Evolutionary conservation across 345 rosid species (phyloP).

Genomic region (Salix dunnii): DNA sequence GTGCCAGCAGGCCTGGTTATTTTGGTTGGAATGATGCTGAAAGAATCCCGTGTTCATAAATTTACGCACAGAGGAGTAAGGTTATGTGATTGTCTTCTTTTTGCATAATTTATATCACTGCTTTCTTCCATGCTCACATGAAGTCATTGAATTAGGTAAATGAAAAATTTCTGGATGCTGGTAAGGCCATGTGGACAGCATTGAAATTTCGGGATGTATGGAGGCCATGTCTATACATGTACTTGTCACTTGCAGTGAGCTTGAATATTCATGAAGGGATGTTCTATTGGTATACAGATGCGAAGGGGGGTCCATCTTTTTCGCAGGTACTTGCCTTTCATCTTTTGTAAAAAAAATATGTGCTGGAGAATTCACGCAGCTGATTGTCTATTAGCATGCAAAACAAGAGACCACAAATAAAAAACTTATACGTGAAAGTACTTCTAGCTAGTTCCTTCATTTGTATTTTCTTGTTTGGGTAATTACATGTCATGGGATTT

Average conservation of each 20-base stretch:
- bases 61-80: constrained; percentile 41
- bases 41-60: constrained; percentile 39
- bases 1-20: constrained; percentile 48
- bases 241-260: constrained; percentile 56
- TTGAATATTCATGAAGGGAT: constrained; percentile 69
- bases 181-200: constrained; percentile 60
- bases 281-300: constrained; percentile 87
- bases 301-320: constrained; percentile 77
- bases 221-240: constrained; percentile 70
- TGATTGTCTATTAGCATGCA: too few species aligned
- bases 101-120: background rate
- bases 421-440: too few species aligned
- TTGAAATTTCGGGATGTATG: constrained; percentile 56
- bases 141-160: constrained; percentile 38
- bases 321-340: constrained; percentile 31
- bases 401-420: too few species aligned
- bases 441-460: background rate
- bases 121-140: constrained; percentile 4
- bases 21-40: constrained; percentile 47
- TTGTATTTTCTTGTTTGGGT: background rate
- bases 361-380: too few species aligned
- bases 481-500: background rate
- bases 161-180: constrained; percentile 59
- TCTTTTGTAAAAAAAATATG: background rate
- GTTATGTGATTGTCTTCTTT: constrained; percentile 6